A percentile compares a stretch with the other conserved stretches of the same genome.
phyloP scores from a whole-genome alignment of 108 stramenopile species.

The Discostella stelligeroides region DNA sequence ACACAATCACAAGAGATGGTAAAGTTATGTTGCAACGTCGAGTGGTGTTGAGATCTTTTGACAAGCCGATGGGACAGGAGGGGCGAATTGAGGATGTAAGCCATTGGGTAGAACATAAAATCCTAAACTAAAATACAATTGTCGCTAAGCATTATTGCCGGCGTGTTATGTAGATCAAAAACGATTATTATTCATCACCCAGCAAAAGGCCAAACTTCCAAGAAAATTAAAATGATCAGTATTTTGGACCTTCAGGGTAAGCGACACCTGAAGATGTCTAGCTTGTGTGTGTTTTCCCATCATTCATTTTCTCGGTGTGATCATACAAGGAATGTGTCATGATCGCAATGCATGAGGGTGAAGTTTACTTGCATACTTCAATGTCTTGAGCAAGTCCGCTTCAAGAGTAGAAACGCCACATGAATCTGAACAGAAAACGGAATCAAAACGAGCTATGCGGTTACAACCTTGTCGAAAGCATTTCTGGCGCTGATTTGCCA shows the following conservation, averaged over 20 bases:
- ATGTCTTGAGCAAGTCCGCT: conserved; percentile 67
- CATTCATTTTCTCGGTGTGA: neutral
- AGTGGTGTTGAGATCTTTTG: conserved; percentile 8
- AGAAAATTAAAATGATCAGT: no score
- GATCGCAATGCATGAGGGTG: conserved; percentile 55
- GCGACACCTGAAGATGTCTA: no score
- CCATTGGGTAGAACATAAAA: conserved; percentile 10
- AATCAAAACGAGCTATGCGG: conserved; percentile 73
- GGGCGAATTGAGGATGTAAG: neutral
- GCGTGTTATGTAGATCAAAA: no score
- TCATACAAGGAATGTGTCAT: neutral
- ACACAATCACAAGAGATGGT: neutral
- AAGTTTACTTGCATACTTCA: conserved; percentile 67
- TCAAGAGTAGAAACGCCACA: conserved; percentile 78
- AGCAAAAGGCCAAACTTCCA: no score
- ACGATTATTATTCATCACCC: no score
- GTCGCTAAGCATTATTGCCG: no score
- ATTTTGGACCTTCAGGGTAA: no score
- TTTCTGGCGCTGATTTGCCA: neutral
- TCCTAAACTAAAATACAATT: no score
- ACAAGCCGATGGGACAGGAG: neutral
- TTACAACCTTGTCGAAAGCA: conserved; percentile 64
- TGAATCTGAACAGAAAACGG: conserved; percentile 82
- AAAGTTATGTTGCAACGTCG: neutral
- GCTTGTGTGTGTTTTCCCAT: no score